Evolutionary conservation across 2,329 filamentous ascomycete species (phyloP), one percentile per base, ranked within the genome.

Genomic region (Stemphylium beticola): DNA sequence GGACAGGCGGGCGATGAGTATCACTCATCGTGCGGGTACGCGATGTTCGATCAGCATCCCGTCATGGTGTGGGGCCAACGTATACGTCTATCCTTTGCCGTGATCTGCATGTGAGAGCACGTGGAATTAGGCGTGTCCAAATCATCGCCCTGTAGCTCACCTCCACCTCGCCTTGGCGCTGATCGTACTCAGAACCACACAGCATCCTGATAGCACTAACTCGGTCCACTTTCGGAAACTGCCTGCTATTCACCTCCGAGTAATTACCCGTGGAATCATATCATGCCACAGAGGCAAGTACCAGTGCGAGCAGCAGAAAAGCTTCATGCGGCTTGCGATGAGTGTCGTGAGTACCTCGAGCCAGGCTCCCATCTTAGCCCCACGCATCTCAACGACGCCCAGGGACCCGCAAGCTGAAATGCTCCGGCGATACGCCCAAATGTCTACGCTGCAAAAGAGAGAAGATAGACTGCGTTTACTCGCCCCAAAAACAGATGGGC

Each of bases 331-430:
- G 71, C 72, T 4, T 74, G 72, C 47, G 72, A 74, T 47, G 72
- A 74, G 51, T 74, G 72, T 56, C 64, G 72, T 74, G 56, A 68
- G 72, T 67, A 42, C 39, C 37, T 37, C 46, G 15, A 38, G 20
- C 36, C 20, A 33, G 33, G 46, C 41, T 53, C 40, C 36, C 26
- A 44, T 18, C 29, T 46, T 32, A 14, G 36, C 29, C 36, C 31
- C 18, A 44, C 18, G n/a, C 17, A 45, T 41, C 40, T 53, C 55
- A 50, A 51, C 40, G 29, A 10, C 18, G 36, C 14, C 31, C 45
- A 81, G 79, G 79, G 47, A 70, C 68, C 14, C 76, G 79, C 55
- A 83, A 83, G 63, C 62, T 82, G 39, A 82, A 81, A 66, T 83
- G 81, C 64, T 76, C 75, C 1, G 77, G 79, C 24, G 72, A 77